Conservation (phyloP, 164 flowering plant species). For the Kingdonia uniflora region DNA sequence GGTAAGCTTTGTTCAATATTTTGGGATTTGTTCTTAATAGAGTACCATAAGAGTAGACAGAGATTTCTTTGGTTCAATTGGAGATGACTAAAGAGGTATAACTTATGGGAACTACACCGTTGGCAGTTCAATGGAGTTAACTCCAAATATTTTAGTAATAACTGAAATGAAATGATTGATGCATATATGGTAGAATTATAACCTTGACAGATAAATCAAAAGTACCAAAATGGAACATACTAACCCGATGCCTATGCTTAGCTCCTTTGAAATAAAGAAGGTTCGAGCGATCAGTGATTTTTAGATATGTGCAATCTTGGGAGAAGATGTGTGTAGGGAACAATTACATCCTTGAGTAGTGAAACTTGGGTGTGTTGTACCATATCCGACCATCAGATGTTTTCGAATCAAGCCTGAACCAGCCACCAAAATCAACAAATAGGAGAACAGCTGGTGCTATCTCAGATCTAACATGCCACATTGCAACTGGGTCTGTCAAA, state of each 20-base stretch:
- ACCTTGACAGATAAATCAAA: too few relatives aligned
- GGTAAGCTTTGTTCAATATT: too few relatives aligned
- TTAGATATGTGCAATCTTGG: constrained; percentile 58
- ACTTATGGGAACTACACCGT: too few relatives aligned
- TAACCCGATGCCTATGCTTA: constrained; percentile 87
- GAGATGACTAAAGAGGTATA: too few relatives aligned
- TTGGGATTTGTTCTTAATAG: too few relatives aligned
- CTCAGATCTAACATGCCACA: constrained; percentile 93
- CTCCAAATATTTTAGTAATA: too few relatives aligned
- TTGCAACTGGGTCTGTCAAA: constrained; percentile 99
- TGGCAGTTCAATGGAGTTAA: too few relatives aligned
- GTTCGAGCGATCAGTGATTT: constrained; percentile 43
- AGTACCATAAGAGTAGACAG: too few relatives aligned
- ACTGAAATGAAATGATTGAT: too few relatives aligned
- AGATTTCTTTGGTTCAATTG: too few relatives aligned
- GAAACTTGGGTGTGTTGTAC: constrained; percentile 89
- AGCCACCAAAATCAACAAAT: constrained; percentile 96
- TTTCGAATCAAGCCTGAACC: constrained; percentile 69
- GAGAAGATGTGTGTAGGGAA: constrained; percentile 88
- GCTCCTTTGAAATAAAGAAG: constrained; percentile 98
- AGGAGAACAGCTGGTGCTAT: constrained; percentile 80
- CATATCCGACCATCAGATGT: constrained; percentile 49
- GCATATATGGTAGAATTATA: too few relatives aligned
- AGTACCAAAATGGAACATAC: constrained; percentile 13
- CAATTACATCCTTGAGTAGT: constrained; percentile 80